Base-by-base conservation (phyloP, 108 stramenopile species). In the Aureococcus anophagefferens region DNA sequence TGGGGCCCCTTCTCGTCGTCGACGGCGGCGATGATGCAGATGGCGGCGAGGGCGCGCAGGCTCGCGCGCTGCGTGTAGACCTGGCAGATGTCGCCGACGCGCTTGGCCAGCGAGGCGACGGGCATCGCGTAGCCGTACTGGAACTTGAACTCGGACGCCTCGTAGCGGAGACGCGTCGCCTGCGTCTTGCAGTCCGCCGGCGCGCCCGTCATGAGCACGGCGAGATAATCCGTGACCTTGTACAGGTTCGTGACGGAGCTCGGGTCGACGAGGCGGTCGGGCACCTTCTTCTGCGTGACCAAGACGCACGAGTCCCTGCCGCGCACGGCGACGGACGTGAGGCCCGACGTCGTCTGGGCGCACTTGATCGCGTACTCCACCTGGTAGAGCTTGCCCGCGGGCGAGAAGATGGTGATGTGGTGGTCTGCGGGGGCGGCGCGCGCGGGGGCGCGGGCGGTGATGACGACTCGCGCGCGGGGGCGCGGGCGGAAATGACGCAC, bases 301-400 rank as follows among this genome's bases (percentile, higher is more conserved):
- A 98, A 85, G n/a, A 85, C 90, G 65, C 76, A 81, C 32, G 87
- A 82, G 74, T 98, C 93, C 68, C 79, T 77, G 9, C 97, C 96
- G 46, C 96, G 87, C 33, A 97, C 86, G 34, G 94, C 96, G 21
- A 99, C 89, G 11, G 93, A 93, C 13, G 98, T 99, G 33, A 94
- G 83, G 33, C 95, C 96, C 62, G 91, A 88, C 66, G 82, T 72
- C 70, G 83, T 85, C 67, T 89, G 83, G 64, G 95, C 96, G 17
- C 91, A 91, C 76, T 99, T 99, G 88, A 97, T 96, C 75, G 94
- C 94, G 81, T 99, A 99, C 75, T 99, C 98, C 89, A 99, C 91
- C 80, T 99, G 98, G 77, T 98, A 99, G 70, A 99, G 85, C 15
- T 94, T 89, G 63, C 98, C 98, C 72, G 96, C 93, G 37, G 98